These are phyloP conservation scores for Iberis pinnata DNA, from an alignment of 345 rosid genomes.

Conservation along the genomic window DNA sequence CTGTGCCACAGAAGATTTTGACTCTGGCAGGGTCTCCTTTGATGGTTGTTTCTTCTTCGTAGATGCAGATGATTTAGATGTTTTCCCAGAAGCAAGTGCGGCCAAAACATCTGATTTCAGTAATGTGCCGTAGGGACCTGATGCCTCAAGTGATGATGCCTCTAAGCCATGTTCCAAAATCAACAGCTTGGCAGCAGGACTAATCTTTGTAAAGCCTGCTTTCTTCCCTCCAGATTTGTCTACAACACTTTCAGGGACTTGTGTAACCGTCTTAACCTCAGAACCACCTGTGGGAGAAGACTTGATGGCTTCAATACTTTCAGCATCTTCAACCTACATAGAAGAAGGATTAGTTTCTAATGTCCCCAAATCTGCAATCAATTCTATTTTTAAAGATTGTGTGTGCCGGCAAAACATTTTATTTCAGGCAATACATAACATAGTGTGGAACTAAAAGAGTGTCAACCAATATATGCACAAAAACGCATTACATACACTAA, in stretches of 20 bases:
- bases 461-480: slow-evolving; percentile 6
- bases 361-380: slow-evolving; percentile 13
- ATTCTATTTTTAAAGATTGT: background rate
- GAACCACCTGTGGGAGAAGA: slow-evolving; percentile 41
- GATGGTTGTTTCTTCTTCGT: slow-evolving; percentile 39
- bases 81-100: slow-evolving; percentile 74
- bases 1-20: slow-evolving; percentile 39
- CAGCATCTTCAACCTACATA: slow-evolving; percentile 80
- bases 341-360: slow-evolving; percentile 23
- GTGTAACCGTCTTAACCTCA: slow-evolving; percentile 39
- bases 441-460: slow-evolving; percentile 11
- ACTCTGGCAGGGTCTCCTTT: slow-evolving; percentile 33
- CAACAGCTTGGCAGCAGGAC: slow-evolving; percentile 80
- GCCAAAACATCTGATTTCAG: slow-evolving; percentile 77
- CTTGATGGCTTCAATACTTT: slow-evolving; percentile 59
- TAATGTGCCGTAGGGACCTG: slow-evolving; percentile 79
- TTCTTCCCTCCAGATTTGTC: slow-evolving; percentile 34
- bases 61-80: slow-evolving; percentile 36
- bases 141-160: slow-evolving; percentile 60
- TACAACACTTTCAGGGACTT: slow-evolving; percentile 38
- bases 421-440: slow-evolving; percentile 4
- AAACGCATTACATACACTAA: slow-evolving; percentile 10
- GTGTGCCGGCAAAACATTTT: slow-evolving; percentile 9
- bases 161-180: slow-evolving; percentile 77
- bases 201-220: slow-evolving; percentile 60